Evolutionary conservation across 208 protist species (phyloP).

Genomic region (Leishmania lainsoni): DNA sequence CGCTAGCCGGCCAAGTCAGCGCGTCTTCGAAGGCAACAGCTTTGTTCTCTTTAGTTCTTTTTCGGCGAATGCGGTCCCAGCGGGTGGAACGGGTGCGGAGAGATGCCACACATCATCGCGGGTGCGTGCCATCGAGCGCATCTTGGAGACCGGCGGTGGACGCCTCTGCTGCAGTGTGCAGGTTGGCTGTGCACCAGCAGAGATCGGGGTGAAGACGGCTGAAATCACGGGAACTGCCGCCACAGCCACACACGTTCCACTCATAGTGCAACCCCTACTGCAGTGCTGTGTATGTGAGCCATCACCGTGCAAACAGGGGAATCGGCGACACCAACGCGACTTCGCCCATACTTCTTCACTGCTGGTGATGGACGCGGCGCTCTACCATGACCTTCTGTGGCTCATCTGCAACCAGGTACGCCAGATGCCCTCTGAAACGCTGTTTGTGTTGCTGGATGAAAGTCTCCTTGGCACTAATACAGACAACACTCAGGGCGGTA

Average conservation of each 20-base stretch:
- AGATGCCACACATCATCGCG: not conserved
- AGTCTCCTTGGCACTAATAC: not conserved
- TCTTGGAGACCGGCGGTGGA: constrained; percentile 12
- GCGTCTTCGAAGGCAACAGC: not conserved
- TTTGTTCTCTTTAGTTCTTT: not conserved
- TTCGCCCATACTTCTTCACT: not conserved
- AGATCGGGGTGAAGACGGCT: not conserved
- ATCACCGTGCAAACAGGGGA: not conserved
- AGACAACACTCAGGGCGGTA: not conserved
- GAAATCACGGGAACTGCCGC: not conserved
- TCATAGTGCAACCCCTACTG: not conserved
- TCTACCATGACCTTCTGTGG: constrained; percentile 22
- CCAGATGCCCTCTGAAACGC: not conserved
- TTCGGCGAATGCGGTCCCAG: not conserved
- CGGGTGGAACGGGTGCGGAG: not conserved
- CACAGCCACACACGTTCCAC: not conserved
- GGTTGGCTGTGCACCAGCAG: not conserved
- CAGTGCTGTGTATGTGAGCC: not conserved
- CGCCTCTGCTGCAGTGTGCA: not conserved
- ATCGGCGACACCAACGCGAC: not conserved
- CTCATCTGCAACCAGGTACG: constrained; percentile 7
- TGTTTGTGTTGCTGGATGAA: constrained; percentile 22
- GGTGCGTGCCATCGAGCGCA: constrained; percentile 2
- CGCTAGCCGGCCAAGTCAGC: not conserved
- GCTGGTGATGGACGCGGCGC: constrained; percentile 3